Base-by-base conservation (phyloP, 345 rosid species). In the Citrus mangshanensis region DNA sequence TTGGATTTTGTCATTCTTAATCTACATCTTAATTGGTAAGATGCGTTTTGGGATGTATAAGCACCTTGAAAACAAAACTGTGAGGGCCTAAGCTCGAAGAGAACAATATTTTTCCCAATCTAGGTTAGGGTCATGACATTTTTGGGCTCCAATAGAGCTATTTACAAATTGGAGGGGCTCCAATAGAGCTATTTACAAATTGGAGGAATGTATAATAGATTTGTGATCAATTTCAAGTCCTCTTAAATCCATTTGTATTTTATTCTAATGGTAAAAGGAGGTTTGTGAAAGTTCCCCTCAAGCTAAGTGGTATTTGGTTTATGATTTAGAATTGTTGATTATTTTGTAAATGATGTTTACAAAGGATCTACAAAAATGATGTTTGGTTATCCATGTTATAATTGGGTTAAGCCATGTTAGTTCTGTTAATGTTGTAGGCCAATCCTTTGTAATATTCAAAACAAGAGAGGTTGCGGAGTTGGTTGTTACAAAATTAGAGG, bases 361-460 rank as follows among this genome's bases (percentile, higher is more conserved):
- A 32, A 14, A 65, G 42, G 40, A 64, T 65, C 9, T 34, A 18
- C 35, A 32, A 34, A 65, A 8, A 19, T 18, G 69, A 65, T 75
- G 21, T 24, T 28, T 64, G 12, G 24, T 24, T 76, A 7, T 10
- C 19, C 22, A 16, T 68, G 32, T 55, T 68, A 40, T 70, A 6
- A 32, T 69, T 71, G 34, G 38, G 21, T 65, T 70, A 35, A 70
- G 78, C 69, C 59, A 25, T 40, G 62, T 35, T 73, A 62, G 79
- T 71, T 62, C 28, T 66, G 76, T 72, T 81, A 72, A 56, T 83
- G 66, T 69, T 79, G 74, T 62, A 97, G 99, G 97, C 81, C 88
- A 86, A 86, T 98, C 98, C 75, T 84, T 90, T 82, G 89, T 85
- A 76, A 88, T 92, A 82, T 91, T 96, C 71, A 87, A 82, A 78